Percentiles rank a stretch among this genome's conserved stretches.
These are phyloP conservation scores for Buddleja alternifolia DNA, from an alignment of 257 asterid species.

Conservation along the genomic window DNA sequence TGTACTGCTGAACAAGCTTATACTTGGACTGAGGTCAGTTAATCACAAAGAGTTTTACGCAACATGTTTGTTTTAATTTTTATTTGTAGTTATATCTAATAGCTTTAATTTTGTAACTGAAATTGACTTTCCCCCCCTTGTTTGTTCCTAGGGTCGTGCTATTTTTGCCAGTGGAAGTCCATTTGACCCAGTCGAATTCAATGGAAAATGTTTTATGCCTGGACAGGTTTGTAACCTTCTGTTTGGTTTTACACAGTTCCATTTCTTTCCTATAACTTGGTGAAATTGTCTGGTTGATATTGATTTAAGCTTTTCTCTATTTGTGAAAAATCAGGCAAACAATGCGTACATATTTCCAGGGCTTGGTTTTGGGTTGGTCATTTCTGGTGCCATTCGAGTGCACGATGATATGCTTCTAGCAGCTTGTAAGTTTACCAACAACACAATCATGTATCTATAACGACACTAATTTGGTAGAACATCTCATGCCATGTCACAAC, in stretches of 20 bases:
- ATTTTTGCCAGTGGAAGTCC: slow-evolving; percentile 96
- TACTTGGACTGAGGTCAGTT: slow-evolving; percentile 80
- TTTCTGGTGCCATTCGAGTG: slow-evolving; percentile 88
- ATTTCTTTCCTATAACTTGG: not conserved
- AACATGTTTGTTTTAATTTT: not conserved
- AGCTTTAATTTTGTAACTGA: not conserved
- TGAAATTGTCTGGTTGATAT: not conserved
- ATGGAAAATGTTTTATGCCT: slow-evolving; percentile 64
- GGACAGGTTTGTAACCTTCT: slow-evolving; percentile 65
- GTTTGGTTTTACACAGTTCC: not conserved
- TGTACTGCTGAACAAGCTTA: slow-evolving; percentile 99
- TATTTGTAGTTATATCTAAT: not conserved
- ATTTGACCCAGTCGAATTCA: slow-evolving; percentile 69
- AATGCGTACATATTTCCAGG: slow-evolving; percentile 96
- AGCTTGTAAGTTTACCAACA: slow-evolving; percentile 65
- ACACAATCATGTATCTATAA: not conserved
- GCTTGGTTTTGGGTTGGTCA: slow-evolving; percentile 88
- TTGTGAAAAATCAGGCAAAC: slow-evolving; percentile 67
- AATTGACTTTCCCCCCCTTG: slow-evolving; percentile 14
- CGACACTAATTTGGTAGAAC: not conserved
- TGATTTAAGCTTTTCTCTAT: not conserved
- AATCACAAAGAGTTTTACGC: not conserved
- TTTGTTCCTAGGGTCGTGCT: slow-evolving; percentile 72
- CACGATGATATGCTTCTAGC: slow-evolving; percentile 97
- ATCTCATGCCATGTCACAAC: no score